phyloP scores from a whole-genome alignment of 179 eudicot genomes.

The Beta macrorhiza region DNA sequence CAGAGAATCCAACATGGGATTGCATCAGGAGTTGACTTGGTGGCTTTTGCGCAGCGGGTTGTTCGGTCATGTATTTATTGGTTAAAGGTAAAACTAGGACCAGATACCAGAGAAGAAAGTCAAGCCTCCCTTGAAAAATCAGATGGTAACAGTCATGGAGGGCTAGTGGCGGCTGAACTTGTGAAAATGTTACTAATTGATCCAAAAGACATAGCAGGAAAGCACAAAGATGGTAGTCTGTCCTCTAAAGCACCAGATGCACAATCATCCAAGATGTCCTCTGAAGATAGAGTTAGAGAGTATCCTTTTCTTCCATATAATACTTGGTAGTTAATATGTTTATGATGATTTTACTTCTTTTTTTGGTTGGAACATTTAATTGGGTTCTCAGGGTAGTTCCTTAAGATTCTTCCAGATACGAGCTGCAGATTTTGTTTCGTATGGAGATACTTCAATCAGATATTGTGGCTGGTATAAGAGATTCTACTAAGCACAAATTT shows the following conservation, averaged over 20 bases:
- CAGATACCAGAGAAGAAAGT: constrained; percentile 29
- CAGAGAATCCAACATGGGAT: constrained; percentile 65
- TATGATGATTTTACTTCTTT: background rate
- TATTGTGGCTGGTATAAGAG: constrained; percentile 41
- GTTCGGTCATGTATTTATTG: constrained; percentile 61
- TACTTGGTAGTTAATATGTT: background rate
- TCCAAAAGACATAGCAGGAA: constrained; percentile 62
- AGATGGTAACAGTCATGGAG: constrained; percentile 36
- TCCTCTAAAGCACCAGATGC: constrained; percentile 26
- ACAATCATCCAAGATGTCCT: constrained; percentile 21
- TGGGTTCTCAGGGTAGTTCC: constrained; percentile 33
- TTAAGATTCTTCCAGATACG: constrained; percentile 59
- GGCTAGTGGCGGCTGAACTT: constrained; percentile 38
- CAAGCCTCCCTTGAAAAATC: constrained; percentile 34
- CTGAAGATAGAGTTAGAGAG: constrained; percentile 59
- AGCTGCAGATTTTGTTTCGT: constrained; percentile 77
- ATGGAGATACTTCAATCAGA: constrained; percentile 81
- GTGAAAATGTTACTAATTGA: constrained; percentile 51
- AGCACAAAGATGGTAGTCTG: constrained; percentile 31
- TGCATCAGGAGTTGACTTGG: constrained; percentile 70
- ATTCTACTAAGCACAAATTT: constrained; percentile 54
- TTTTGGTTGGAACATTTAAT: background rate
- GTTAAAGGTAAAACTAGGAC: constrained; percentile 40
- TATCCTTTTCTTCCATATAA: constrained; percentile 55
- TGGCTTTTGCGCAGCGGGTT: constrained; percentile 64